Percentiles rank a stretch among this genome's conserved stretches.
Evolutionary conservation across 2,329 filamentous ascomycete species (phyloP).

Genomic region (Exophiala aquamarina): DNA sequence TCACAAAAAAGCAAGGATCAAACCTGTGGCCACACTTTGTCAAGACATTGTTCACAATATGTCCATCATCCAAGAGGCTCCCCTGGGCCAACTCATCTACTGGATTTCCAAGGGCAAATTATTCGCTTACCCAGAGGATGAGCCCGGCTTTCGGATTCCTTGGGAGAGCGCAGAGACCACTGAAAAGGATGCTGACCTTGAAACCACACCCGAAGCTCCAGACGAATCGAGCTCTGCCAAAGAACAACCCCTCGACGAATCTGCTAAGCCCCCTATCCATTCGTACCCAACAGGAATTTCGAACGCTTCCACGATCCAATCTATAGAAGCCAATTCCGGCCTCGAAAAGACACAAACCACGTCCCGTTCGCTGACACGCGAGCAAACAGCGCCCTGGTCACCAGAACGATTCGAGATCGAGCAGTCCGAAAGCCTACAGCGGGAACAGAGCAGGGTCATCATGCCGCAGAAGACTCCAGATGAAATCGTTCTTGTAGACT

Average conservation of each 20-base stretch:
- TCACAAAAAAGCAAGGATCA: no score
- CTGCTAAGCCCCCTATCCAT: constrained; percentile 9
- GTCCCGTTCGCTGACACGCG: constrained; percentile 27
- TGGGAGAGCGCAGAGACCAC: constrained; percentile 22
- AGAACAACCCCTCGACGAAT: neutral
- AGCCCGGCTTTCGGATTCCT: constrained; percentile 34
- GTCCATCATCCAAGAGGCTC: constrained; percentile 39
- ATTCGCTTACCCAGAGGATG: constrained; percentile 47
- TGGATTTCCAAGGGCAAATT: constrained; percentile 42
- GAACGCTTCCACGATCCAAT: constrained; percentile 18
- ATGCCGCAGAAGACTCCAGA: constrained; percentile 35
- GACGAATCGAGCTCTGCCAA: neutral
- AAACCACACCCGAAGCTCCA: neutral
- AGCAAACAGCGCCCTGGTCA: constrained; percentile 28
- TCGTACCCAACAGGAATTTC: constrained; percentile 7
- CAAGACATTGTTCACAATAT: no score
- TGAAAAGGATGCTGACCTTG: constrained; percentile 23
- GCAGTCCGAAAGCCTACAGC: constrained; percentile 29
- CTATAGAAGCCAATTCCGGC: constrained; percentile 6
- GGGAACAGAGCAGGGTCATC: constrained; percentile 34
- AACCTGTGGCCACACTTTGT: no score
- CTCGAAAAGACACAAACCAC: constrained; percentile 5
- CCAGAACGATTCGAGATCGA: constrained; percentile 34
- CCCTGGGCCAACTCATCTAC: constrained; percentile 48
- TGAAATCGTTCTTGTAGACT: constrained; percentile 37